A percentile compares a stretch with the other conserved stretches of the same genome.
Evolutionary conservation across 2,329 filamentous ascomycete genomes (phyloP).

Genomic region (Colletotrichum siamense): DNA sequence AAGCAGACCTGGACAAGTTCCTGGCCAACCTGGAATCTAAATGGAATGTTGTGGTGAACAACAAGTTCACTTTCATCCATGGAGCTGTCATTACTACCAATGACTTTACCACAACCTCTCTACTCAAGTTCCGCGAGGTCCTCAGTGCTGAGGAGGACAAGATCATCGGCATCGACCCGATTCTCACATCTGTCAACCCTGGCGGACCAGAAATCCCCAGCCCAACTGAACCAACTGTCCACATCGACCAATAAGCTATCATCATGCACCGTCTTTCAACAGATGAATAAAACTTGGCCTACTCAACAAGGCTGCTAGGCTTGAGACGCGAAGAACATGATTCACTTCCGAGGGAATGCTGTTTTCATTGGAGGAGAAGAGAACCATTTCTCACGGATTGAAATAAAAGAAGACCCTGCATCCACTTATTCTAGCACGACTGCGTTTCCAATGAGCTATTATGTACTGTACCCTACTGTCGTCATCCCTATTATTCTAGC

Average conservation of each 20-base stretch:
- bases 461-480: background rate
- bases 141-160: background rate
- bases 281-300: background rate
- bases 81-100: conserved; percentile 11
- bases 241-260: background rate
- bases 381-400: background rate
- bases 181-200: background rate
- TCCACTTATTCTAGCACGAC: background rate
- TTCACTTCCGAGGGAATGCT: background rate
- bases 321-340: background rate
- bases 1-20: background rate
- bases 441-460: background rate
- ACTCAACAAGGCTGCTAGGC: background rate
- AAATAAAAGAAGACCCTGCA: background rate
- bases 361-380: background rate
- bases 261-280: background rate
- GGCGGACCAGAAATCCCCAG: background rate
- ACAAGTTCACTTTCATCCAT: background rate
- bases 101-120: background rate
- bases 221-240: background rate
- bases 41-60: background rate
- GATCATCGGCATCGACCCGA: background rate
- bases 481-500: too few species aligned
- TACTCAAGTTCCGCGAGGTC: conserved; percentile 3
- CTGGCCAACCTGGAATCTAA: background rate